Evolutionary conservation across 1,284 basidiomycete species (phyloP).

Genomic region (Hypsizygus ulmarius): DNA sequence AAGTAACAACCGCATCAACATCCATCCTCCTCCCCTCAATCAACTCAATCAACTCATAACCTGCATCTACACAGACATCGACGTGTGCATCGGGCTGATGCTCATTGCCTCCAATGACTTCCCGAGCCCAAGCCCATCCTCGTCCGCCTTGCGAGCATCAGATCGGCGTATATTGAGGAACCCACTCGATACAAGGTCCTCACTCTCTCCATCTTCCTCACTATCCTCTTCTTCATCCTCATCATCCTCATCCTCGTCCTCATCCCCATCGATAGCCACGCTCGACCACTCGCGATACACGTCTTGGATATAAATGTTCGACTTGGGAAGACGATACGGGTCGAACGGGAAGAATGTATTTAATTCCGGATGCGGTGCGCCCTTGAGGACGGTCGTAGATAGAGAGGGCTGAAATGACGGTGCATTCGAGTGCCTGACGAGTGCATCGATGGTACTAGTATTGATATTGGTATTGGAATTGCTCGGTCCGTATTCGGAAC

Average conservation of each 20-base stretch:
- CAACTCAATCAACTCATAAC: constrained; percentile 4
- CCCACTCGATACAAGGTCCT: constrained; percentile 14
- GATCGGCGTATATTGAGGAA: constrained; percentile 34
- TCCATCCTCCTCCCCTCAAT: no score
- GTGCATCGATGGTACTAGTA: not conserved
- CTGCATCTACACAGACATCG: constrained; percentile 11
- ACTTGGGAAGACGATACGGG: constrained; percentile 87
- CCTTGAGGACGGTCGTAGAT: constrained; percentile 25
- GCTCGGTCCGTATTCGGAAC: constrained; percentile 24
- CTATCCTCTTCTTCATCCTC: constrained; percentile 40
- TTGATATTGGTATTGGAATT: constrained; percentile 14
- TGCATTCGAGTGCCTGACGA: no score
- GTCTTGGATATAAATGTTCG: constrained; percentile 63
- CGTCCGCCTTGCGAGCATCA: constrained; percentile 22
- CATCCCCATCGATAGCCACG: constrained; percentile 73
- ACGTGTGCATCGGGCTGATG: constrained; percentile 53
- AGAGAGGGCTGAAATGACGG: no score
- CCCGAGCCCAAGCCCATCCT: constrained; percentile 49
- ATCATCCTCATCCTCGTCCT: constrained; percentile 58
- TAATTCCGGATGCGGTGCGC: constrained; percentile 64
- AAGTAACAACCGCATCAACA: not conserved
- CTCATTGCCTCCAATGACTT: constrained; percentile 76
- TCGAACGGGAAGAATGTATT: constrained; percentile 99
- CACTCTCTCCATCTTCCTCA: constrained; percentile 7
- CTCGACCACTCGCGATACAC: constrained; percentile 77